Evolutionary conservation across 2,329 filamentous ascomycete genomes (phyloP), one percentile per base, ranked within the genome.

Genomic region (Teratosphaeria viscida): DNA sequence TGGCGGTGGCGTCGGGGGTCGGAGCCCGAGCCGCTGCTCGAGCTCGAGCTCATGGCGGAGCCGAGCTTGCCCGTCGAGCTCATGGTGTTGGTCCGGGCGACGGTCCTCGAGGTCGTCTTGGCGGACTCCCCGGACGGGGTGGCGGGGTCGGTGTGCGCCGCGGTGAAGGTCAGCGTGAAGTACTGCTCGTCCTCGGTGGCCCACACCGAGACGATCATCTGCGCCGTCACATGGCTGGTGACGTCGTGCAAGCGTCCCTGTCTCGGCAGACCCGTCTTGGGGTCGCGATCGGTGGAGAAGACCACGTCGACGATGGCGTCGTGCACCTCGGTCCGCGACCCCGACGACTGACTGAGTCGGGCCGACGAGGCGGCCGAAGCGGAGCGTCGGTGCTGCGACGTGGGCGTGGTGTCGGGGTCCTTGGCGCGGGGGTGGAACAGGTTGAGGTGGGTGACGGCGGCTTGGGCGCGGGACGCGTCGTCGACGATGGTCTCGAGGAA

Each of bases 141-240:
- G 61, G 27, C 58, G 64, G 26, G 64, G 54, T 59, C 57, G 5
- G 58, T 55, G 32, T 57, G 52, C 16, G 82, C 80, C 62, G 80
- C 85, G 11, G 87, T 91, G 62, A 92, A 91, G 0, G 87, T 89
- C 60, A 91, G 75, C 1, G 86, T 90, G 68, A 85, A 91, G 72
- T 86, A 90, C 10, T 80, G 83, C 64, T 85, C 81, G 23, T 81
- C 79, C 52, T 88, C 83, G 47, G 87, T 82, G n/a, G 82, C 77
- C 85, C 87, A 92, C 6, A 89, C 82, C 0, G 85, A 88, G 26
- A 91, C 83, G 54, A 90, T 89, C 85, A 91, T 89, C 64, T 86
- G 87, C 26, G 88, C 85, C 63, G 83, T 82, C 0, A 83, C 72
- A 35, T 79, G 74, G 73, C 66, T 62, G 1, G 64, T 53, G 34